These are phyloP conservation scores for Syzygium oleosum DNA, from an alignment of 345 rosid genomes.

Conservation along the genomic window DNA sequence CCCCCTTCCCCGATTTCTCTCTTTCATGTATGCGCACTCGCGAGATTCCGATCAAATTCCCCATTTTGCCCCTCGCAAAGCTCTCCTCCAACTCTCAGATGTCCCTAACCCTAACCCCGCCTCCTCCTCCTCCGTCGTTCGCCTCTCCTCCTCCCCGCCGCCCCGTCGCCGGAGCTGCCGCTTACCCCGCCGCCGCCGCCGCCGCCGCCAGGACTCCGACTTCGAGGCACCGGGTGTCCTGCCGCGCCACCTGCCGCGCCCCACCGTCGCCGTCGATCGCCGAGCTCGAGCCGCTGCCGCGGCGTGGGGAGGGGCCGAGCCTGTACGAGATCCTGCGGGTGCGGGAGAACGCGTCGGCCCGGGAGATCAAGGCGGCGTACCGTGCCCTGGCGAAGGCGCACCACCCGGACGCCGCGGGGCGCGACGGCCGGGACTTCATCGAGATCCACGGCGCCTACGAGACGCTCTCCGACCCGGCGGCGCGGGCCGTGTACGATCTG, in stretches of 20 bases:
- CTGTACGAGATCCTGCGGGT: conserved; percentile 54
- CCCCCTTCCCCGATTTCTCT: neutral
- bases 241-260: conserved; percentile 7
- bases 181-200: neutral
- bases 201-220: neutral
- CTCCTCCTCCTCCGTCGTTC: neutral
- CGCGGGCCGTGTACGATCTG: conserved; percentile 16
- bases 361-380: conserved; percentile 69
- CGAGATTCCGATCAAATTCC: neutral
- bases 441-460: conserved; percentile 20
- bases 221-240: neutral
- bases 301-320: conserved; percentile 19
- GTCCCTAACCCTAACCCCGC: neutral
- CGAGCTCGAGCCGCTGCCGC: conserved; percentile 3
- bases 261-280: conserved; percentile 11
- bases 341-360: conserved; percentile 38
- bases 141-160: neutral
- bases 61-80: neutral
- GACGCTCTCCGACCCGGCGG: conserved; percentile 19
- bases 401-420: conserved; percentile 13
- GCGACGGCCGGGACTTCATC: conserved; percentile 12
- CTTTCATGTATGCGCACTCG: neutral
- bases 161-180: neutral
- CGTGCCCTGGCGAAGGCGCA: conserved; percentile 26
- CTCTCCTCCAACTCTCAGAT: neutral